Base-by-base conservation (phyloP, 1,284 basidiomycete species). In the Paramarasmius palmivorus region DNA sequence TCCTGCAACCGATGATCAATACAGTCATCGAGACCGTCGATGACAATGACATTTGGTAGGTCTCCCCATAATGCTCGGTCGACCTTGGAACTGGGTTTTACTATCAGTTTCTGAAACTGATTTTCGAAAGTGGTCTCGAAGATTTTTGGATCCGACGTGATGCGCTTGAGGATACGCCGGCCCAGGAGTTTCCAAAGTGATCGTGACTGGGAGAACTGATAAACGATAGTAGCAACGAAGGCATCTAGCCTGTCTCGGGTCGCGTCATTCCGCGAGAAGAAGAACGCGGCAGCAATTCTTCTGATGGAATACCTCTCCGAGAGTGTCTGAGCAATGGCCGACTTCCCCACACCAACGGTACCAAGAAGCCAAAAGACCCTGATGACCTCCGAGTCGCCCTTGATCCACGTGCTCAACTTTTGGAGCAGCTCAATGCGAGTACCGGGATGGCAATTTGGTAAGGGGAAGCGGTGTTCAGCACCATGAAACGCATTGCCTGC, bases 391-490 rank as follows among this genome's bases (percentile, higher is more conserved):
- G 12, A 6, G 29, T 12, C 29, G 29, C 29, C 29, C 12, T 32
- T 12, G 12, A 32, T 32, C 12, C 29, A 32, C 26, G 25, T 26
- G 10, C 15, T n/a, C 17, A 36, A 4, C 22, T 15, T 4, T 15
- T 37, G 7, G n/a, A 37, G 34, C 3, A 22, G 6, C 15, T 19
- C 6, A 10, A 10, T 49, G n/a, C 47, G 47, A 19, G 47, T 49
- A n/a, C 47, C 47, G n/a, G 47, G 47, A 36, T 49, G 47, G 34
- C 47, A 49, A n/a, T 37, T 36, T 4, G 47, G 47, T 23, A 20
- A 34, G 8, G 47, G 47, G 22, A 19, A 49, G 3, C 47, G 47
- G n/a, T 36, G 32, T 17, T 37, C 47, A 4, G 47, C 26, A 12
- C 37, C 47, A 49, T 49, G 37, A 8, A 35, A 26, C 3, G 47